Conservation (phyloP, 176 grass and related monocot genomes). For the Oryza glumipatula region DNA sequence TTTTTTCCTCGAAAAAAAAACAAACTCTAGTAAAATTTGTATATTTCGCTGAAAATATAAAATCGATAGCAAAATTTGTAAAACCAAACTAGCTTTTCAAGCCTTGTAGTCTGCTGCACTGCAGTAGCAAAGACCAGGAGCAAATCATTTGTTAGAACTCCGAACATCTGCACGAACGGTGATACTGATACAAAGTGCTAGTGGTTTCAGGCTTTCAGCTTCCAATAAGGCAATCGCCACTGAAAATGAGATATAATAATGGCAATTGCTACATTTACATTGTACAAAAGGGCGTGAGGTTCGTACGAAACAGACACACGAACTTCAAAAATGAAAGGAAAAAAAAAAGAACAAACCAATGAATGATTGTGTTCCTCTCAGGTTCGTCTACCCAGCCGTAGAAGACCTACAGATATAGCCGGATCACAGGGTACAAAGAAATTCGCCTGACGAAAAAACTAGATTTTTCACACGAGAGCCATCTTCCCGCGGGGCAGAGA, state of each 20-base stretch:
- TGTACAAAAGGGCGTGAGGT: background rate
- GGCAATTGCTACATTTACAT: slow-evolving; percentile 1
- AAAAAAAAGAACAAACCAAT: background rate
- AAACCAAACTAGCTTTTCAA: background rate
- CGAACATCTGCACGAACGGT: too few relatives aligned
- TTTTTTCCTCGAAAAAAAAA: too few relatives aligned
- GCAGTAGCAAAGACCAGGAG: background rate
- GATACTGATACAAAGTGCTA: background rate
- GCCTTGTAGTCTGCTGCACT: background rate
- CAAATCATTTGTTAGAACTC: too few relatives aligned
- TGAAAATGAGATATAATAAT: background rate
- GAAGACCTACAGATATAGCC: slow-evolving; percentile 12
- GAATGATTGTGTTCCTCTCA: slow-evolving; percentile 7
- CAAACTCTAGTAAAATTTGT: too few relatives aligned
- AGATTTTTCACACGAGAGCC: slow-evolving; percentile 40
- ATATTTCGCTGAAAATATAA: background rate
- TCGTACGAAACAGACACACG: background rate
- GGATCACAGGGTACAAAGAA: background rate
- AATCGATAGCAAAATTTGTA: background rate
- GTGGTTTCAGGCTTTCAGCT: background rate
- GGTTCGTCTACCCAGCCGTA: slow-evolving; percentile 36
- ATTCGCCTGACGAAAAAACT: background rate
- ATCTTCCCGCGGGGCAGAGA: slow-evolving; percentile 73
- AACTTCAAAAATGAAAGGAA: too few relatives aligned
- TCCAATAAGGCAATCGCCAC: background rate